Base-by-base conservation (phyloP, 2,329 filamentous ascomycete genomes). In the Colletotrichum theobromicola region DNA sequence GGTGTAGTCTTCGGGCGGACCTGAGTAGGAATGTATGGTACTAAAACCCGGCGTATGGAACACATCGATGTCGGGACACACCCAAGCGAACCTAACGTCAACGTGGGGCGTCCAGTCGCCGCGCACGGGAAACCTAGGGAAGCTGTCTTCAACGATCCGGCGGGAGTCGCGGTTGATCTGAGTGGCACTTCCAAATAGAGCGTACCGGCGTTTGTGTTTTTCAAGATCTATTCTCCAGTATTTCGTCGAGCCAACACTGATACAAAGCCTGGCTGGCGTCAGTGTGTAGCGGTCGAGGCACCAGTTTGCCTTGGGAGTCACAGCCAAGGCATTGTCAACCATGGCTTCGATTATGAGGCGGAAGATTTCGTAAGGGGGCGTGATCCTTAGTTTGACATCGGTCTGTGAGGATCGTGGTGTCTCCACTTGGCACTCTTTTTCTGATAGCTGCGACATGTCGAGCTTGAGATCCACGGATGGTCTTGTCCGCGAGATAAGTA, bases 251-350 rank as follows among this genome's bases (percentile, higher is more conserved):
- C 8, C 12, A 5, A 42, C 18, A 46, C 4, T 2, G 12, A 46
- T 21, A 9, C 12, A 46, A 4, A 4, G 21, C 5, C 7, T 21
- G 10, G 42, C 7, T 2, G 42, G 0, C 10, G 10, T n/a, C 5
- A 0, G 1, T 50, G 9, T 50, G 42, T 50, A 6, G n/a, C 3
- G 0, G 4, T 50, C 42, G n/a, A 50, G 42, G 0, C 12, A 21
- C 42, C 42, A 50, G 0, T 50, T 5, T 13, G 42, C n/a, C 42
- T 10, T 13, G 0, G 42, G 13, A 21, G 42, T 50, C n/a, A 21
- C 42, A 50, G n/a, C 42, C 10, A 50, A 50, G 42, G 42, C n/a
- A 18, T 50, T 50, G 42, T 50, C 42, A 50, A 50, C n/a, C 42
- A 50, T 50, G 42, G 42, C 42, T 50, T 50, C 42, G 42, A 50